Percentiles rank a stretch among this genome's conserved stretches.
Evolutionary conservation across 208 protist species (phyloP).

Genomic region (Wallacemonas rigidus): DNA sequence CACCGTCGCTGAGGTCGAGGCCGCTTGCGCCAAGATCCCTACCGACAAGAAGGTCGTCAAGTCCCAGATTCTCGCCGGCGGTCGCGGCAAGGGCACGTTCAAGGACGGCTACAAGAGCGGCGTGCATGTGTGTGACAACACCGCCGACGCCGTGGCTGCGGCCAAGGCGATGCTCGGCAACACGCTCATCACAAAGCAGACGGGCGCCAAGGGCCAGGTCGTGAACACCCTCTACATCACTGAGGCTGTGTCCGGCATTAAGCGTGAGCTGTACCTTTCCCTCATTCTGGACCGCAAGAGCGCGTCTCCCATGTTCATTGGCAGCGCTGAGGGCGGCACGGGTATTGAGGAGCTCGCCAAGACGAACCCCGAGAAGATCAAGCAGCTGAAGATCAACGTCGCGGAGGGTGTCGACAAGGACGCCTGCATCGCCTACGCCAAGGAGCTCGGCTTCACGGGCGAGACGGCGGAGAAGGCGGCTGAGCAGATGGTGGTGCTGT

Average conservation of each 20-base stretch:
- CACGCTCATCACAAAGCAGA: conserved; percentile 99
- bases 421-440: conserved; percentile 78
- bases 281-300: conserved; percentile 97
- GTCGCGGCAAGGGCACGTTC: conserved; percentile 98
- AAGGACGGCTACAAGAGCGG: conserved; percentile 96
- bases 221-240: conserved; percentile 93
- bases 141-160: conserved; percentile 85
- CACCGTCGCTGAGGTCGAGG: conserved; percentile 89
- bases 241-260: conserved; percentile 89
- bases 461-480: conserved; percentile 80
- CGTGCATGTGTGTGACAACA: conserved; percentile 87
- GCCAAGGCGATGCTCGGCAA: conserved; percentile 97
- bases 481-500: conserved; percentile 95
- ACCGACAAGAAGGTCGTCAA: conserved; percentile 97
- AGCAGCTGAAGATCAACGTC: conserved; percentile 94
- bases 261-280: conserved; percentile 98
- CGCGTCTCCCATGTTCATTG: conserved; percentile 93
- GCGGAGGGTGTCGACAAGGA: conserved; percentile 91
- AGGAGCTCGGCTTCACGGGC: conserved; percentile 90
- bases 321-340: conserved; percentile 96
- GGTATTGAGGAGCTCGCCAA: conserved; percentile 98
- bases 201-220: conserved; percentile 91
- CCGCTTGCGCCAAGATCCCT: conserved; percentile 87
- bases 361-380: conserved; percentile 95
- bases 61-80: conserved; percentile 99